Evolutionary conservation across 1,139 yeast species (phyloP).

Genomic region (Kodamaea derodonti): DNA sequence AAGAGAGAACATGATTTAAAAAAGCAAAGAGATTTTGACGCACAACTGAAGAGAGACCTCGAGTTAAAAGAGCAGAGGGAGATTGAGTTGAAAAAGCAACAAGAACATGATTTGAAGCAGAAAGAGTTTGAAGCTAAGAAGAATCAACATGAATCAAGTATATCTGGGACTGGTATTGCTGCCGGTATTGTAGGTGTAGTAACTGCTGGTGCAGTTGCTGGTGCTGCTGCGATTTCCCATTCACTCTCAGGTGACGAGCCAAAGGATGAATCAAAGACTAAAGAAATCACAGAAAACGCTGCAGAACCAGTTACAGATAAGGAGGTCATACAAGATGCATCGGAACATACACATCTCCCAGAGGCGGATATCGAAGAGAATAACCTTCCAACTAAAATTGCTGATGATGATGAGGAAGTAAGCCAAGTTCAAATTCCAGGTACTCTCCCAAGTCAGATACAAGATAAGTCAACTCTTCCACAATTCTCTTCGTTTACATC

Average conservation of each 20-base stretch:
- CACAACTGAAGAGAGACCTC: neutral
- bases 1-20: conserved; percentile 25
- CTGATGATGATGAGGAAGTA: neutral
- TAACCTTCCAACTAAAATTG: neutral
- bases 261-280: neutral
- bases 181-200: conserved; percentile 16
- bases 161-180: conserved; percentile 11
- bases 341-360: neutral
- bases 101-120: neutral
- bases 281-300: neutral
- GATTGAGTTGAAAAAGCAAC: neutral
- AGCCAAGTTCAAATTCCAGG: conserved; percentile 1
- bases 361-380: neutral
- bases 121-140: conserved; percentile 2
- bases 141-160: conserved; percentile 8
- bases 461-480: neutral
- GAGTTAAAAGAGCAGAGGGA: conserved; percentile 1
- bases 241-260: neutral
- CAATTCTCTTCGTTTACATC: conserved; percentile 9
- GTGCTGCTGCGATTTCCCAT: conserved; percentile 2
- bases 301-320: neutral
- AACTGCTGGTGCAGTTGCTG: conserved; percentile 16
- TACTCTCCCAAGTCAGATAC: neutral
- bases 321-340: neutral
- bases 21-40: neutral